Evolutionary conservation across 345 rosid species (phyloP), one percentile per base, ranked within the genome.

Genomic region (Firmiana major): DNA sequence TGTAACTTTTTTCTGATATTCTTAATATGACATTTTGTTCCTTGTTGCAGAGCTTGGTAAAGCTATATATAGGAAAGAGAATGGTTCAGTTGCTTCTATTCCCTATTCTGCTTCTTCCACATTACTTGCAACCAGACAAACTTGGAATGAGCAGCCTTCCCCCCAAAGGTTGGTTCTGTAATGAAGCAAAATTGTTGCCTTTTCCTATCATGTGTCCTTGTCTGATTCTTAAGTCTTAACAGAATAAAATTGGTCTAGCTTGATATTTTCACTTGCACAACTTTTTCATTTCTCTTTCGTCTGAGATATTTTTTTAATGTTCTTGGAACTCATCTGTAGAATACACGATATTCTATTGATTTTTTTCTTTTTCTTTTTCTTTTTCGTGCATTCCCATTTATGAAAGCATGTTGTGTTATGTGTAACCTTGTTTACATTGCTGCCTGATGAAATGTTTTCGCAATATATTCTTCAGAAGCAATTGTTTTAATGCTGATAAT

Each of bases 21-120:
- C 78, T 70, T 79, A 75, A 75, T 59, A 22, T 80, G 77, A 71
- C 58, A 74, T 69, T 75, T 34, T 81, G 21, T 49, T 79, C 66
- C 58, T 76, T 51, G 57, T 66, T 55, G 76, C 85, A 85, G 90
- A 83, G 72, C 53, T 64, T 83, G 83, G 79, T 75, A 87, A 81
- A 75, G 81, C 80, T 62, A 51, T 77, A 58, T 75, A 71, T 66
- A 79, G 69, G 79, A 78, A 77, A 72, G 89, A 82, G 75, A 77
- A 79, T 74, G 84, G n/a, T 13, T 73, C 76, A 0, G 80, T 42
- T 40, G 75, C 78, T 73, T 74, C 79, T 57, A 66, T 73, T 26
- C 57, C 66, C 15, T 62, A 83, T 51, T 76, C 83, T 11, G 46
- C 83, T 31, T 71, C 87, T 9, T 79, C 75, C 66, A 24, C 75